Evolutionary conservation across 140 eudicot species (phyloP).

Genomic region (Bidens hawaiensis): DNA sequence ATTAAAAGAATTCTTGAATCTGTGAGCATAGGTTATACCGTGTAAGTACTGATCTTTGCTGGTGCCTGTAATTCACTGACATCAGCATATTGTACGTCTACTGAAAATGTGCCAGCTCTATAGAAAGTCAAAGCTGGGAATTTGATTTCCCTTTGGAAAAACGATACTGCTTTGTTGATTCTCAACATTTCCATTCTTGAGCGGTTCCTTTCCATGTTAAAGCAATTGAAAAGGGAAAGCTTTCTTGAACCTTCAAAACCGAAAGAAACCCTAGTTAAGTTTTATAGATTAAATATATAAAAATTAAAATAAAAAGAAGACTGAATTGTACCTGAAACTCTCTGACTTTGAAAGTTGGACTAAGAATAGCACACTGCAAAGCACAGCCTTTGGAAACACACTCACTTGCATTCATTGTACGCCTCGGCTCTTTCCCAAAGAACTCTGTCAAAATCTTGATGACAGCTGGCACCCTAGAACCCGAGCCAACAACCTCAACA

Average conservation of each 20-base stretch:
- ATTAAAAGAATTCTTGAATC: neutral
- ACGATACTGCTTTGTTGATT: slow-evolving; percentile 58
- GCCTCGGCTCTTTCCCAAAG: slow-evolving; percentile 86
- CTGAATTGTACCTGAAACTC: slow-evolving; percentile 58
- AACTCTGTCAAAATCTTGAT: slow-evolving; percentile 71
- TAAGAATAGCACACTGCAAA: slow-evolving; percentile 74
- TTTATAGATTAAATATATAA: neutral
- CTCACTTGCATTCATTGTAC: slow-evolving; percentile 92
- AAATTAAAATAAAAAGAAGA: neutral
- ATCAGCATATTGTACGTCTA: slow-evolving; percentile 73
- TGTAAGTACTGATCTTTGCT: slow-evolving; percentile 70
- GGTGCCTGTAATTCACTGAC: slow-evolving; percentile 68
- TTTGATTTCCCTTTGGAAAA: slow-evolving; percentile 71
- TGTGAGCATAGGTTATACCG: slow-evolving; percentile 32
- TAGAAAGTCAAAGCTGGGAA: slow-evolving; percentile 72
- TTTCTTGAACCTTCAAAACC: slow-evolving; percentile 73
- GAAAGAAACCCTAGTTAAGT: neutral
- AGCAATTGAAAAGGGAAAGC: slow-evolving; percentile 72
- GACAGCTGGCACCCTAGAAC: slow-evolving; percentile 81
- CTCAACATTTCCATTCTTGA: slow-evolving; percentile 57
- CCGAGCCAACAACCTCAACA: slow-evolving; percentile 85
- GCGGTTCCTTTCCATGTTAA: slow-evolving; percentile 72
- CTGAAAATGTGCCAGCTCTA: slow-evolving; percentile 46
- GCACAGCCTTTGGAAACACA: slow-evolving; percentile 91
- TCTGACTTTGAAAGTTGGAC: slow-evolving; percentile 82